Evolutionary conservation across 2,329 filamentous ascomycete genomes (phyloP), one percentile per base, ranked within the genome.

Genomic region (Sporothrix dimorphospora): DNA sequence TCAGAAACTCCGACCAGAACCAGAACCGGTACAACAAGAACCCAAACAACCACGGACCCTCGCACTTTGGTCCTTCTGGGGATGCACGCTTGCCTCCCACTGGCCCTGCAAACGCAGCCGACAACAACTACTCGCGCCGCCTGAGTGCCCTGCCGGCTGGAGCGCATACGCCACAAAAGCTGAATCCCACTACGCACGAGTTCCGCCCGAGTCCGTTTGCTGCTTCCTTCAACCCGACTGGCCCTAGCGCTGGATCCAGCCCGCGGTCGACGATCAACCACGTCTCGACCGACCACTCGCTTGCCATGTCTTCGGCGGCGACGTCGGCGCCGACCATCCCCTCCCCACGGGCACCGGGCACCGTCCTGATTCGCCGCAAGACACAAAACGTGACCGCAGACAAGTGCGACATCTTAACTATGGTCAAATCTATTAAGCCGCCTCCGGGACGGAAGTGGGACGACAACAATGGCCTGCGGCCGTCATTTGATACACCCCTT

Each of bases 131-230:
- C 82, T 81, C 85, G 78, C 83, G 87, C 77, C 83, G 89, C 61
- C 81, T 86, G 61, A 86, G 85, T 73, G 84, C 83, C 66, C 80
- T 85, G n/a, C 82, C 80, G 16, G 74, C 84, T 14, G 67, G 65
- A 4, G 82, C 82, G 57, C 87, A 87, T 69, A 82, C 88, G 77
- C 82, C 83, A 4, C 84, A 83, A 61, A 89, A 89, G 79, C 78
- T 91, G 76, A 91, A 91, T 74, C 89, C 89, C 7, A 90, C 89
- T 77, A 90, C 85, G 76, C 85, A 88, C 78, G 94, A 97, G 78
- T 98, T 98, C 82, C 90, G 92, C 75, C 96, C 95, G 21, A 97
- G 91, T 77, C 90, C 93, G 4, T 91, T 91, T 74, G 94, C 94
- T 0, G 87, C 88, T 59, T 86, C 91, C 1, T 98, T 99, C 82